These are phyloP conservation scores for Mycogone perniciosa DNA, from an alignment of 2,329 filamentous ascomycete species.

Conservation along the genomic window DNA sequence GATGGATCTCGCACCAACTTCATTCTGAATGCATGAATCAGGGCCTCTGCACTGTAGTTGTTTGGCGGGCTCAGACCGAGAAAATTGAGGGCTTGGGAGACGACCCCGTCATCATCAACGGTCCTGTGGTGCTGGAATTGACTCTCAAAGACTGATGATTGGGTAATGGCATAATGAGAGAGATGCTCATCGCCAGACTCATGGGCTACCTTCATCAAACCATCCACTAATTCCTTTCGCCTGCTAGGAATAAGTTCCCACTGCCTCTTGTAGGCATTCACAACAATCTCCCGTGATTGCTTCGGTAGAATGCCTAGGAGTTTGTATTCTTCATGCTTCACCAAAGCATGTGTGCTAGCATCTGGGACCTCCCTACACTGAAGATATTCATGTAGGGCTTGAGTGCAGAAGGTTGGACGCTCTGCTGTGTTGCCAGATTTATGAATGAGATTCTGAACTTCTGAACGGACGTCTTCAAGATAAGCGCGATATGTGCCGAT, in stretches of 20 bases:
- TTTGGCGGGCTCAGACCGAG: slow-evolving; percentile 31
- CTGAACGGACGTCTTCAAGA: slow-evolving; percentile 43
- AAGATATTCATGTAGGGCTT: slow-evolving; percentile 27
- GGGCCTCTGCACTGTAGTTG: slow-evolving; percentile 27
- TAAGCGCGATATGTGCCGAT: slow-evolving; percentile 40
- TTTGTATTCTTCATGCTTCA: slow-evolving; percentile 29
- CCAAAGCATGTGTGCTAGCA: slow-evolving; percentile 21
- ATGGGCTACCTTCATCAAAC: slow-evolving; percentile 29
- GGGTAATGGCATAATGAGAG: slow-evolving; percentile 31
- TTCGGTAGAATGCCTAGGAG: slow-evolving; percentile 33
- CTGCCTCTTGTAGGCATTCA: slow-evolving; percentile 35
- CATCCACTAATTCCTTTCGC: slow-evolving; percentile 26
- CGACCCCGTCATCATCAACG: slow-evolving; percentile 26
- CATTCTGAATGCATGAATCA: slow-evolving; percentile 30
- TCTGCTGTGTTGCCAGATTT: slow-evolving; percentile 28
- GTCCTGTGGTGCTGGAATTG: slow-evolving; percentile 24
- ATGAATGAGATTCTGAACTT: slow-evolving; percentile 40
- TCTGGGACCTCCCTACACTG: slow-evolving; percentile 26
- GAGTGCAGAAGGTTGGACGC: slow-evolving; percentile 23
- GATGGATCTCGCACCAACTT: slow-evolving; percentile 28
- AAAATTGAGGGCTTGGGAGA: slow-evolving; percentile 28
- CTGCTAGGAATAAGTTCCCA: slow-evolving; percentile 31
- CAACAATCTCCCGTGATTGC: slow-evolving; percentile 29
- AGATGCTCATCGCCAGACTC: slow-evolving; percentile 29
- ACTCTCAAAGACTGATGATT: slow-evolving; percentile 35